These are phyloP conservation scores for Tympanopsis confertula DNA, from an alignment of 2,329 filamentous ascomycete species.

Conservation along the genomic window DNA sequence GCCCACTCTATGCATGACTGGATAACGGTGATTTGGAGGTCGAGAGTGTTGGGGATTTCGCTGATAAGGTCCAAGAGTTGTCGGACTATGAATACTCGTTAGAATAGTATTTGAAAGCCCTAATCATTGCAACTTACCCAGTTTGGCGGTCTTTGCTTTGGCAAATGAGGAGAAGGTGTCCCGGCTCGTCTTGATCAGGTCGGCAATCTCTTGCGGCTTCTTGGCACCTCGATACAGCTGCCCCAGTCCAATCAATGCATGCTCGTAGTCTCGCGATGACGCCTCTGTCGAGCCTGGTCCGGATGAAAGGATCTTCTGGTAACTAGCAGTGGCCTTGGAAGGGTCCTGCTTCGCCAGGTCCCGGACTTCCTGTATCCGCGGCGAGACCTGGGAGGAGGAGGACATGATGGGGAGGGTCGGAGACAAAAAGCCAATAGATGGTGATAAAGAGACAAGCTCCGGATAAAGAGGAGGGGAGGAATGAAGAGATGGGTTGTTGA, in stretches of 20 bases:
- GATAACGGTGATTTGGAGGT: conserved; percentile 87
- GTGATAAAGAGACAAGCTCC: no score
- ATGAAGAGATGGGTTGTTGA: no score
- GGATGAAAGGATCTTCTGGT: conserved; percentile 78
- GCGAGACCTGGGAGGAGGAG: conserved; percentile 17
- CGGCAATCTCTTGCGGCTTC: conserved; percentile 73
- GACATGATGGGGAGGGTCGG: not conserved
- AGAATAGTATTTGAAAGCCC: conserved; percentile 3
- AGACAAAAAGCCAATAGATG: no score
- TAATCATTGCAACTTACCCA: conserved; percentile 46
- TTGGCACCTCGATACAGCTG: conserved; percentile 86
- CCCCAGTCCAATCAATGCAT: conserved; percentile 75
- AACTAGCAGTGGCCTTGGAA: conserved; percentile 72
- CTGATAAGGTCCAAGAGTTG: conserved; percentile 93
- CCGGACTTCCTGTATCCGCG: conserved; percentile 77
- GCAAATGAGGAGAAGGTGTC: conserved; percentile 90
- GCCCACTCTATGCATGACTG: conserved; percentile 99
- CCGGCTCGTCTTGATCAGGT: conserved; percentile 80
- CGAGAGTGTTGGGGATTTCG: conserved; percentile 84
- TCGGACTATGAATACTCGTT: conserved; percentile 52
- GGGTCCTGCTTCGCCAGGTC: conserved; percentile 71
- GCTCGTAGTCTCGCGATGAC: conserved; percentile 83
- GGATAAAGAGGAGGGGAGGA: no score
- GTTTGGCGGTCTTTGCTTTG: conserved; percentile 96
- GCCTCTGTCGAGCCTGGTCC: conserved; percentile 74